A percentile compares a stretch with the other conserved stretches of the same genome.
These are phyloP conservation scores for Leccinum barrowsii DNA, from an alignment of 768 basidiomycete species.

Conservation along the genomic window DNA sequence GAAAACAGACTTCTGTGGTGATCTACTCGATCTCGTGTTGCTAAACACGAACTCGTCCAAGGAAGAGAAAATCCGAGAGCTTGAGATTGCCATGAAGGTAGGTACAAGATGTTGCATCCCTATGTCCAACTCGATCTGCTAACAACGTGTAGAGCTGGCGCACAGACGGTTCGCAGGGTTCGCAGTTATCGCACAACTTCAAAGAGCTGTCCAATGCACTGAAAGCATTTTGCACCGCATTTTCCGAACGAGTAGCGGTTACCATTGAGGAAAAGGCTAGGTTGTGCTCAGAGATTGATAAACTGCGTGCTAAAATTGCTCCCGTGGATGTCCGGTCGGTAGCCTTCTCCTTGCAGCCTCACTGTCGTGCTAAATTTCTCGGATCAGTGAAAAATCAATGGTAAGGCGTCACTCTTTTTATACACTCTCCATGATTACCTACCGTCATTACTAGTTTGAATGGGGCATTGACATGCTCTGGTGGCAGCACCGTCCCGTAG, in stretches of 20 bases:
- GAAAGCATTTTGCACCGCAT: not conserved
- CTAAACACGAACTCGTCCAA: not conserved
- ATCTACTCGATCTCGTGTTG: not conserved
- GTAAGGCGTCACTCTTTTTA: not conserved
- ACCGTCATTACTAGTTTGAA: not conserved
- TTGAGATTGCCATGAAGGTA: not conserved
- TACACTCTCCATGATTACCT: not conserved
- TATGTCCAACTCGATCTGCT: not conserved
- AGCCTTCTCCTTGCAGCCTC: not conserved
- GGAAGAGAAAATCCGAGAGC: not conserved
- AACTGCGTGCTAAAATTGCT: not conserved
- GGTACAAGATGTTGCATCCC: not conserved
- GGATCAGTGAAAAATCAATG: not conserved
- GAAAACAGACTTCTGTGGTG: not conserved
- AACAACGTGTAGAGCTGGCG: not conserved
- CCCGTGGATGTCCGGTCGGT: not conserved
- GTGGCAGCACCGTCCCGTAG: too few species aligned
- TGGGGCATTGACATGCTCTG: not conserved
- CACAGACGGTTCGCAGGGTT: not conserved
- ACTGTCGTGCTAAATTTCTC: not conserved
- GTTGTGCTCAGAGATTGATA: not conserved
- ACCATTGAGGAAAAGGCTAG: not conserved
- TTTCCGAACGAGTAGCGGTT: not conserved
- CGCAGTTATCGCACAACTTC: not conserved
- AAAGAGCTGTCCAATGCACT: not conserved